Base-by-base conservation (phyloP, 495 filamentous ascomycete species). In the Symbiotaphrina buchneri region DNA sequence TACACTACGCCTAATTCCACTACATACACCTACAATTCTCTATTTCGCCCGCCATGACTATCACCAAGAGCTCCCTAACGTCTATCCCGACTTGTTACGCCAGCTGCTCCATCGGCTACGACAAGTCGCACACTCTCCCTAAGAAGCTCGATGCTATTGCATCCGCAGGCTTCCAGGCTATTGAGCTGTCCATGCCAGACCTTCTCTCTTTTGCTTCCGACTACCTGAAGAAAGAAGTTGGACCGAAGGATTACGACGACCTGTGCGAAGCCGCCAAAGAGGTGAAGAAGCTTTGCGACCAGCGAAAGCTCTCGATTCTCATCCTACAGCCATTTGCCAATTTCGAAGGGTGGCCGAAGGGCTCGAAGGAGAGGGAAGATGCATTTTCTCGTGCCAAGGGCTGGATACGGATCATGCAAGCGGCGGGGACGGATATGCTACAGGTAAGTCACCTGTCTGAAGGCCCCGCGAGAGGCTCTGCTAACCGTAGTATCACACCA, bases 271-370 rank as follows among this genome's bases (percentile, higher is more conserved):
- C 65, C 0, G 67, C 57, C 0, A 30, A 39, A 5, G 54, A 65
- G 24, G 59, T 79, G 24, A 53, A 52, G 15, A 49, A 44, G 3
- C 41, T 73, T 20, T 73, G 63, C 35, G 44, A 62, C 11, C 45
- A 55, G 13, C 52, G 63, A 19, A 40, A 47, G 0, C 53, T 85
- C 4, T 53, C 51, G 16, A 65, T 85, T 26, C 55, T 84, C 41
- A 74, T 81, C 53, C 47, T 90, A 6, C 79, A 85, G 41, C 76
- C 79, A 0, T 83, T 84, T 41, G 49, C 68, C 5, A 75, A 82
- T 34, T 82, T 83, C 40, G 79, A 90, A 40, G 79, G 78, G 4
- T 87, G 77, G 74, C 48, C 55, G 1, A 54, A 55, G 14, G 69
- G 54, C 0, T 63, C 59, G 4, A 34, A 42, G 3, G 65, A 73